These are phyloP conservation scores for Didymella segeticola DNA, from an alignment of 2,329 filamentous ascomycete species.

Conservation along the genomic window DNA sequence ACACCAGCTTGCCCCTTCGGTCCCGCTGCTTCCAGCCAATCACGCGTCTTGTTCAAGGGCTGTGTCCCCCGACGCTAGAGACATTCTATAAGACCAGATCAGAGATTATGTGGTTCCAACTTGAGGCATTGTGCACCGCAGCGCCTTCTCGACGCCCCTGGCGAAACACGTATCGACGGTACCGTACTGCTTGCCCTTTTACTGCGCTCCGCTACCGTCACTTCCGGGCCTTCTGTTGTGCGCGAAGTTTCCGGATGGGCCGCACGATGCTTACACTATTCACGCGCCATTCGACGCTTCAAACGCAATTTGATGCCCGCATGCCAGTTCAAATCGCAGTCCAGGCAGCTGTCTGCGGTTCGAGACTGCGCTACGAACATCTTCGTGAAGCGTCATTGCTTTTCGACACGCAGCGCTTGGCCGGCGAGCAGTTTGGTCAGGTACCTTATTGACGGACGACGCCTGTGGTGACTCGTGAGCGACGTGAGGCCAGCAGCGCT, in stretches of 20 bases:
- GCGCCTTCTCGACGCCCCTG: constrained; percentile 42
- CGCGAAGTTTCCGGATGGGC: constrained; percentile 2
- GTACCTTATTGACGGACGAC: constrained; percentile 22
- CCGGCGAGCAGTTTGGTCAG: constrained; percentile 13
- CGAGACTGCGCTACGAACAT: constrained; percentile 27
- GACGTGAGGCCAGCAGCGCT: constrained; percentile 36
- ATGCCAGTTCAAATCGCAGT: constrained; percentile 12
- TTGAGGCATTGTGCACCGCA: constrained; percentile 50
- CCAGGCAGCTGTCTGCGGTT: constrained; percentile 20
- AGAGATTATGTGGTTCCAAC: constrained; percentile 41
- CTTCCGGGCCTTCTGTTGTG: constrained; percentile 14
- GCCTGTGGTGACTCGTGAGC: too few species aligned
- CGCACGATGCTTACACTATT: constrained; percentile 25
- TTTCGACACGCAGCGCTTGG: constrained; percentile 37
- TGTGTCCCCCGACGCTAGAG: constrained; percentile 30
- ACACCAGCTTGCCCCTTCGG: constrained; percentile 31
- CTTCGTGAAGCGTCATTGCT: constrained; percentile 30
- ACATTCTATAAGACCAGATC: constrained; percentile 33
- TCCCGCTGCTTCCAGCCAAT: constrained; percentile 32
- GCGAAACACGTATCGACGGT: constrained; percentile 42
- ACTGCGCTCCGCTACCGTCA: constrained; percentile 19
- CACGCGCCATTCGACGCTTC: constrained; percentile 17
- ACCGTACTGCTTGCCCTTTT: constrained; percentile 26
- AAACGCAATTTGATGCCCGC: constrained; percentile 19
- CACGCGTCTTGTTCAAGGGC: constrained; percentile 15